Percentiles rank a stretch among this genome's conserved stretches.
Conservation (phyloP, 768 basidiomycete species). For the Pleurotus ostreatus region DNA sequence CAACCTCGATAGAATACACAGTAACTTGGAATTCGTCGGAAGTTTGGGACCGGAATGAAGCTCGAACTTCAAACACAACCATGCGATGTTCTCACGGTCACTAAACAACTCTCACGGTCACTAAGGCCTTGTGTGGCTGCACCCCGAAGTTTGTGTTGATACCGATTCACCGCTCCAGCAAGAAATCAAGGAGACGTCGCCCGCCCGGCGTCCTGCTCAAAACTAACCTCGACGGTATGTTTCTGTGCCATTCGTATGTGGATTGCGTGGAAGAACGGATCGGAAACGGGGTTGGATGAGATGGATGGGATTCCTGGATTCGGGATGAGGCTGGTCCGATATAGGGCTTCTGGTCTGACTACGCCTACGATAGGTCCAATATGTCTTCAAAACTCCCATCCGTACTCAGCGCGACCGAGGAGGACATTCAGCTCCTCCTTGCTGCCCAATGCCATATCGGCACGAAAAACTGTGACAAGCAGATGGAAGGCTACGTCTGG, state of each 20-base stretch:
- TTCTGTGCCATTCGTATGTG: conserved; percentile 10
- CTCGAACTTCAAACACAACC: too few species aligned
- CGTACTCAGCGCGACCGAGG: conserved; percentile 90
- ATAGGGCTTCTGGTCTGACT: conserved; percentile 7
- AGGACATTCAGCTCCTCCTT: conserved; percentile 93
- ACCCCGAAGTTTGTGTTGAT: conserved; percentile 1
- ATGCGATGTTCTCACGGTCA: not conserved
- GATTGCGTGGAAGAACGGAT: conserved; percentile 36
- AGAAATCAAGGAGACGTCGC: conserved; percentile 34
- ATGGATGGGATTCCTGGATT: not conserved
- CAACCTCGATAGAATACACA: too few species aligned
- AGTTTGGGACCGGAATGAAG: too few species aligned
- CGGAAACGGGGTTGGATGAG: conserved; percentile 15
- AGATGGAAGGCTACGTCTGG: conserved; percentile 98
- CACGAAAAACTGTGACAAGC: conserved; percentile 99
- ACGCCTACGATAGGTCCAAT: conserved; percentile 29
- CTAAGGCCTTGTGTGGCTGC: conserved; percentile 1
- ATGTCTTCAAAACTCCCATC: conserved; percentile 92
- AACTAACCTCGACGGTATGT: conserved; percentile 44
- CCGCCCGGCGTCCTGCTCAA: conserved; percentile 35
- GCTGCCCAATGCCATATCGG: conserved; percentile 97
- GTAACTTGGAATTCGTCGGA: too few species aligned
- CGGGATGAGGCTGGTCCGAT: not conserved
- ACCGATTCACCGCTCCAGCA: conserved; percentile 10
- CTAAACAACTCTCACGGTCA: conserved; percentile 3